Base-by-base conservation (phyloP, 352 stramenopile genomes). In the Phytophthora fragariae region DNA sequence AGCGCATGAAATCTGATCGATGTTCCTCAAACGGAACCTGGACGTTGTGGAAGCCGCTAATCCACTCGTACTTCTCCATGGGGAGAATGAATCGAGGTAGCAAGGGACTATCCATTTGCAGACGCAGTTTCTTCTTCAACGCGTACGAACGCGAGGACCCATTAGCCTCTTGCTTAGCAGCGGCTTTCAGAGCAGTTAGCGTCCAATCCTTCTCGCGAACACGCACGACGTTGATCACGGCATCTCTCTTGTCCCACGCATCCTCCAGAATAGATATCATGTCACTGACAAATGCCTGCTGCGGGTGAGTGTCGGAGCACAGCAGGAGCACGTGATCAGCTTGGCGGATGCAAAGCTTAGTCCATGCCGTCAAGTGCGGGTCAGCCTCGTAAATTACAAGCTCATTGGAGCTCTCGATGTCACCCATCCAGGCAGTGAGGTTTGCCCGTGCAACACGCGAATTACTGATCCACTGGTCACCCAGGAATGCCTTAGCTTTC, bases 1-100 rank as follows among this genome's bases (percentile, higher is more conserved):
- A 69, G 1, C 97, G 94, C 41, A 94, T 77, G 29, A 97, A 93
- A 50, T 97, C 91, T 1, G 85, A 63, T 10, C 73, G 63, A 62
- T 97, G 87, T 4, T 93, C 85, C 50, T 90, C 77, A 49, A 95
- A 95, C 3, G 86, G 89, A 29, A 88, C 74, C 62, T 95, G 90
- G 2, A 97, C 88, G 46, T 97, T 97, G 74, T 97, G 90, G 29
- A 92, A 97, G 9, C 84, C 83, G 54, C 80, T 92, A 47, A 97
- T 93, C 88, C 89, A 97, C 72, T 97, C 88, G 52, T 92, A 92
- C 41, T 93, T 93, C 52, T 97, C 88, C 81, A 95, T 86, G 2
- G 87, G 85, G 19, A 93, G 77, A 33, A 95, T 75, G 15, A 93
- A 92, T 5, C 83, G 77, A 10, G 89, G 85, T 21, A 94, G 62